A percentile compares a stretch with the other conserved stretches of the same genome.
These are phyloP conservation scores for Hyphopichia fennica DNA, from an alignment of 1,139 yeast genomes.

Conservation along the genomic window DNA sequence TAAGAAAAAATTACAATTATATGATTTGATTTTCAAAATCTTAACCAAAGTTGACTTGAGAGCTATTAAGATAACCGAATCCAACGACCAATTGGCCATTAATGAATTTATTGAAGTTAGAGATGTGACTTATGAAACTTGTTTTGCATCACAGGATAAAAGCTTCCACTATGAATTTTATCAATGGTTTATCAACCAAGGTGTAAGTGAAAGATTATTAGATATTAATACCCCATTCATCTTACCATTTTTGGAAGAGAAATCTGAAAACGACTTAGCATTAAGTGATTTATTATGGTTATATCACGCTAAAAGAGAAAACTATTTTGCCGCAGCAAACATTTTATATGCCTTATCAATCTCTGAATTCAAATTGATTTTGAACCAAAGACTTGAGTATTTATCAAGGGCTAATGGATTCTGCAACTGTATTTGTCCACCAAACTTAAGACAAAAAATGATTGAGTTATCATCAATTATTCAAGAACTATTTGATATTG, in stretches of 20 bases:
- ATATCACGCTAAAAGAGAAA: slow-evolving; percentile 80
- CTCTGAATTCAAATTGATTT: slow-evolving; percentile 67
- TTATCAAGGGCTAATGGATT: slow-evolving; percentile 92
- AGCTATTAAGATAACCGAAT: slow-evolving; percentile 54
- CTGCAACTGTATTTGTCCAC: slow-evolving; percentile 83
- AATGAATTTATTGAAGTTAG: slow-evolving; percentile 61
- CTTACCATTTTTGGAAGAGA: slow-evolving; percentile 73
- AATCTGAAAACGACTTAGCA: slow-evolving; percentile 63
- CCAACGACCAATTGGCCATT: slow-evolving; percentile 41
- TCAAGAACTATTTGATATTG: slow-evolving; percentile 82
- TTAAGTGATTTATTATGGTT: slow-evolving; percentile 87
- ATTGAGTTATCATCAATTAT: slow-evolving; percentile 67
- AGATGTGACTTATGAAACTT: slow-evolving; percentile 71
- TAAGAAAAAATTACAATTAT: slow-evolving; percentile 54
- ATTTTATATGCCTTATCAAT: slow-evolving; percentile 73
- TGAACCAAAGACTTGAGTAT: slow-evolving; percentile 80
- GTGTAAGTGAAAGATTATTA: slow-evolving; percentile 72
- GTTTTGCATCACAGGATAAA: slow-evolving; percentile 74
- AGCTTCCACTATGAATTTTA: slow-evolving; percentile 87
- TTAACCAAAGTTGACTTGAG: slow-evolving; percentile 70
- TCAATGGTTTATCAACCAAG: slow-evolving; percentile 86
- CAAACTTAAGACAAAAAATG: slow-evolving; percentile 74
- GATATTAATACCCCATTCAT: slow-evolving; percentile 82
- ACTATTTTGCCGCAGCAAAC: slow-evolving; percentile 79
- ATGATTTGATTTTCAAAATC: slow-evolving; percentile 71